These are phyloP conservation scores for Prosopis cineraria DNA, from an alignment of 306 rosid species.

Conservation along the genomic window DNA sequence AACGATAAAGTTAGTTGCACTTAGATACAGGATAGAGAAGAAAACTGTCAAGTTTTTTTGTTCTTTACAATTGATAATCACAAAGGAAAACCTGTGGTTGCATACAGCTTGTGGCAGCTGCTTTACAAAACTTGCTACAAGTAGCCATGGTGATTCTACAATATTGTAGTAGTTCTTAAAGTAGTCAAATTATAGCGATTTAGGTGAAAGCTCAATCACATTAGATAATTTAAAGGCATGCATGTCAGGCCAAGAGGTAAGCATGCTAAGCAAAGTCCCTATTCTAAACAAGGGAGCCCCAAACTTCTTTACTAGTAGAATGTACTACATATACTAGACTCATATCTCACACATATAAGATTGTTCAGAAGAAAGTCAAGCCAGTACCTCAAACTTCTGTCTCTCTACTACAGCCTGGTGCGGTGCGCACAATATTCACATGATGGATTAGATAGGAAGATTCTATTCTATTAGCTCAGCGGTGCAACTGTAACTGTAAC, in stretches of 20 bases:
- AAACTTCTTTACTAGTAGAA: not conserved
- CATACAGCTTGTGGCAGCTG: no score
- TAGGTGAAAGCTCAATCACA: not conserved
- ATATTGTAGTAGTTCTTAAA: not conserved
- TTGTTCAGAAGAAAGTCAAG: not conserved
- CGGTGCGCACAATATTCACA: not conserved
- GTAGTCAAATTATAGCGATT: not conserved
- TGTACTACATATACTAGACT: not conserved
- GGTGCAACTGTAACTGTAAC: not conserved
- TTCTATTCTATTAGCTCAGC: not conserved
- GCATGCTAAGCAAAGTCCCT: not conserved
- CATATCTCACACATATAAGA: not conserved
- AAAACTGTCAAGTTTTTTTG: no score
- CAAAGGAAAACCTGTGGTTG: no score
- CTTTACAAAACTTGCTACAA: no score
- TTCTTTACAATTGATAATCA: no score
- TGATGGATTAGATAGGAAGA: not conserved
- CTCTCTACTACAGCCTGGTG: not conserved
- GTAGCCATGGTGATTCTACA: not conserved
- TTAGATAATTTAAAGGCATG: not conserved
- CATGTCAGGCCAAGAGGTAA: no score
- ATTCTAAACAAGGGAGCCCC: not conserved
- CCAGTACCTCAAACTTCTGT: not conserved
- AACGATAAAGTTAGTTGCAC: not conserved
- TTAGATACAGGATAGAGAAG: not conserved